Evolutionary conservation across 2,329 filamentous ascomycete genomes (phyloP), one percentile per base, ranked within the genome.

Genomic region (Alternaria ethzedia): DNA sequence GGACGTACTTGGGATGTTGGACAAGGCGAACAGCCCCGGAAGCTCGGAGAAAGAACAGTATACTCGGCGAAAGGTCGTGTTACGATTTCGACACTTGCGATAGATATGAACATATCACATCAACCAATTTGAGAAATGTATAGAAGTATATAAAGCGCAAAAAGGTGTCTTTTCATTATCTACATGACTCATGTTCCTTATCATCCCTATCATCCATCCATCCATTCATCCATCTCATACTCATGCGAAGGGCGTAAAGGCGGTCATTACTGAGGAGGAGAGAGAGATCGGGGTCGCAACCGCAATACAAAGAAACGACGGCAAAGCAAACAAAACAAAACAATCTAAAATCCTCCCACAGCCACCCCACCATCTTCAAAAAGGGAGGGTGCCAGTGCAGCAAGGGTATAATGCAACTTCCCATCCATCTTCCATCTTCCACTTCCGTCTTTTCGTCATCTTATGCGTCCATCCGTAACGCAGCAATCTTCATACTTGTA

Each of bases 391-490:
- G 28, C 55, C 23, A 54, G 55, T 49, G 55, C 30, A 59, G 49
- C 57, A 61, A 54, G 57, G 58, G 58, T 61, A 61, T 61, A 61
- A 61, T 61, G 58, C 58, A 61, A 60, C 49, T 52, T 57, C 43
- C 52, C 52, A 45, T 20, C 46, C 26, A 54, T 47, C 58, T 25
- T 20, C 49, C 11, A 28, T 21, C 41, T 17, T 47, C 41, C 43
- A 43, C 30, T 15, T 36, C 30, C 13, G 6, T 32, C 21, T 46
- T 44, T 43, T 30, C 41, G 2, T 45, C 25, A 6, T 21, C 41
- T 28, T 4, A 15, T 32, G 12, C 52, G 17, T 26, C 52, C 28
- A 15, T 41, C 17, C 5, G 28, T 10, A 30, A 30, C 28, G 36
- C n/a, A 41, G 36, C 36, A n/a, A n/a, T 21, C 49, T 32, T 20